Percentiles rank a stretch among this genome's conserved stretches.
These are phyloP conservation scores for Xylariaceae sp. DNA, from an alignment of 2,329 filamentous ascomycete species.

Conservation along the genomic window DNA sequence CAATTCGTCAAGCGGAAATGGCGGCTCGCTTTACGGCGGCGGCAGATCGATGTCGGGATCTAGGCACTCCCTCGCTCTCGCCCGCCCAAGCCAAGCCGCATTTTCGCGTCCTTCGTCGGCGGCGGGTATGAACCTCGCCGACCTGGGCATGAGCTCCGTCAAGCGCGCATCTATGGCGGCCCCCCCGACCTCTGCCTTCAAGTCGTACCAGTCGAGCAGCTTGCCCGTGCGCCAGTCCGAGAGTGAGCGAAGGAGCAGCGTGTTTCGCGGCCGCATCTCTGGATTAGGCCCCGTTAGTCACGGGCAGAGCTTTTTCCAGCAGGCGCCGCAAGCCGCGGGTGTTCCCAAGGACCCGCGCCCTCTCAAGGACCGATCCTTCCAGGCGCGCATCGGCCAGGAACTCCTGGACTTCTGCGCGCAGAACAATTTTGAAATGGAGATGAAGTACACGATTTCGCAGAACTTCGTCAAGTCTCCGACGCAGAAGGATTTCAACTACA, in stretches of 20 bases:
- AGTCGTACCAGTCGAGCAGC: slow-evolving; percentile 61
- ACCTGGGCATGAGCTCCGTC: slow-evolving; percentile 75
- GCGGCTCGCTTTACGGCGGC: slow-evolving; percentile 58
- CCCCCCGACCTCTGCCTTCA: slow-evolving; percentile 54
- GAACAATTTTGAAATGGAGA: slow-evolving; percentile 96
- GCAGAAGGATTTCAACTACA: slow-evolving; percentile 95
- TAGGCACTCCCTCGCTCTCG: slow-evolving; percentile 78
- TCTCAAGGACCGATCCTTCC: slow-evolving; percentile 73
- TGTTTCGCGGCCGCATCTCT: slow-evolving; percentile 67
- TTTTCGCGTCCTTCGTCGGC: slow-evolving; percentile 76
- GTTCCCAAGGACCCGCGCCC: slow-evolving; percentile 83
- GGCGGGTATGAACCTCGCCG: slow-evolving; percentile 66
- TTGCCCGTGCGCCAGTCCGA: slow-evolving; percentile 43
- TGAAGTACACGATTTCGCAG: slow-evolving; percentile 87
- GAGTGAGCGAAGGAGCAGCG: slow-evolving; percentile 70
- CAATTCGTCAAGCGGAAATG: slow-evolving; percentile 66
- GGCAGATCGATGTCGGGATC: slow-evolving; percentile 76
- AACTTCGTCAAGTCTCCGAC: slow-evolving; percentile 92
- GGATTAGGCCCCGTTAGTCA: slow-evolving; percentile 62
- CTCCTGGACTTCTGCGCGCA: slow-evolving; percentile 85
- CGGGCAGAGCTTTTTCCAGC: slow-evolving; percentile 85
- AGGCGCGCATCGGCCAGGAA: slow-evolving; percentile 79
- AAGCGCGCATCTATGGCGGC: slow-evolving; percentile 77
- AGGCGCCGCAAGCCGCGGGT: slow-evolving; percentile 73
- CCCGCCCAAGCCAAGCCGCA: slow-evolving; percentile 77